A percentile compares a stretch with the other conserved stretches of the same genome.
Evolutionary conservation across 2,329 filamentous ascomycete genomes (phyloP).

Genomic region (Paraphoma sp.): DNA sequence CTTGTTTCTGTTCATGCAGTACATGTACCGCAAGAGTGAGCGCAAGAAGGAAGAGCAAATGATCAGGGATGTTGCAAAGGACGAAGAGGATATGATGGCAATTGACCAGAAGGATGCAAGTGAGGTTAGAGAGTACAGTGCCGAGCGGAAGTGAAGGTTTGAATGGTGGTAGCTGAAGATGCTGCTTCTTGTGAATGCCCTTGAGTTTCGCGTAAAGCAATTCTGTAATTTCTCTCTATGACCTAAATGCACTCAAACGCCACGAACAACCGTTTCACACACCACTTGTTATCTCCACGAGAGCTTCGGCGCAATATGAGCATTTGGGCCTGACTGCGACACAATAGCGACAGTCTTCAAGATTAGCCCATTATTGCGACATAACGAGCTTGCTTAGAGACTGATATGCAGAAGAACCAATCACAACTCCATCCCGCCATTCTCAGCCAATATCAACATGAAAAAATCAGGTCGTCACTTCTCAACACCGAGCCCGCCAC

Average conservation of each 20-base stretch:
- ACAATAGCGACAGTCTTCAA: no score
- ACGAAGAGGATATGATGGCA: conserved; percentile 33
- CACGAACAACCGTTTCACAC: no score
- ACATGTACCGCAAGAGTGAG: conserved; percentile 45
- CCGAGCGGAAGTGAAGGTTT: conserved; percentile 17
- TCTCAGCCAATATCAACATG: background rate
- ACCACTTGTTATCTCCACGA: no score
- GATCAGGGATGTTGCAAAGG: conserved; percentile 21
- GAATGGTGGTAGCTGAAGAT: background rate
- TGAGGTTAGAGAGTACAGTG: conserved; percentile 28
- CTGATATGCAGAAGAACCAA: background rate
- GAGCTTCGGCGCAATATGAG: no score
- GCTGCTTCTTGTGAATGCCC: background rate
- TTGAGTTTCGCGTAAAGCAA: background rate
- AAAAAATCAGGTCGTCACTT: background rate
- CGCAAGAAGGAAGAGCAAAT: conserved; percentile 22
- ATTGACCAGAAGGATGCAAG: conserved; percentile 25
- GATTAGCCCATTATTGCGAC: no score
- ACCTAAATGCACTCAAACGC: no score
- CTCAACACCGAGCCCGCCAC: background rate
- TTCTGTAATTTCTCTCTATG: background rate
- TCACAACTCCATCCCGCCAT: no score
- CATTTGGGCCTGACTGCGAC: no score
- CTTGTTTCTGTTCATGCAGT: conserved; percentile 49
- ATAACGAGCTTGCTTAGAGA: no score